Base-by-base conservation (phyloP, 2,329 filamentous ascomycete genomes). In the Tolypocladium amazonense region DNA sequence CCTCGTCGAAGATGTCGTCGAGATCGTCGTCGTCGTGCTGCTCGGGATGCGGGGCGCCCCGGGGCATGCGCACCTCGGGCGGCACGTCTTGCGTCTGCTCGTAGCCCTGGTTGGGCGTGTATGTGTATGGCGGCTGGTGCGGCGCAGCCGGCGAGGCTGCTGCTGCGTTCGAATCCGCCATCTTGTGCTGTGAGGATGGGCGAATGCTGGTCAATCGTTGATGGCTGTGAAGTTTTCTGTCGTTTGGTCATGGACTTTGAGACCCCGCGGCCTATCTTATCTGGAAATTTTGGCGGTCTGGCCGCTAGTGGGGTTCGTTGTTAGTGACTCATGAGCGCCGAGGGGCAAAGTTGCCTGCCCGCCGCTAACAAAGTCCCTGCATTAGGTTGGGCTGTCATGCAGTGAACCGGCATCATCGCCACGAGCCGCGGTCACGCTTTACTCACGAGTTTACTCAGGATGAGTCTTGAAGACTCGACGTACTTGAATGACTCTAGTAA, bases 41-140 rank as follows among this genome's bases (percentile, higher is more conserved):
- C 56, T 63, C 63, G 3, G 63, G 56, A 12, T 62, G 63, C 58
- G 64, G 60, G 41, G 66, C 66, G 57, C 65, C 68, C 39, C 67
- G 63, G 57, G 65, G 69, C 63, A 61, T 70, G 64, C 68, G 69
- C 56, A 72, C 66, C 62, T 70, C 68, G 63, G 62, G 68, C 61
- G 68, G 70, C 56, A 69, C 68, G 38, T 73, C 66, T 56, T 77
- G 70, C 6, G 73, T 72, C 56, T 71, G 68, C 57, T 75, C 69
- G 65, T 80, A 78, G 65, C 77, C 77, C 59, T 76, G 70, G 67
- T 75, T 76, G 39, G 75, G 70, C 14, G 71, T 75, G 63, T 78
- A 78, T 14, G 67, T 71, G 64, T 77, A 77, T 3, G 77, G 76
- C 6, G 77, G 76, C 63, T 79, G 70, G 61, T 79, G 76, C 54